Percentiles rank a stretch among this genome's conserved stretches.
phyloP scores from a whole-genome alignment of 768 basidiomycete genomes.

The Amanita exitialis region DNA sequence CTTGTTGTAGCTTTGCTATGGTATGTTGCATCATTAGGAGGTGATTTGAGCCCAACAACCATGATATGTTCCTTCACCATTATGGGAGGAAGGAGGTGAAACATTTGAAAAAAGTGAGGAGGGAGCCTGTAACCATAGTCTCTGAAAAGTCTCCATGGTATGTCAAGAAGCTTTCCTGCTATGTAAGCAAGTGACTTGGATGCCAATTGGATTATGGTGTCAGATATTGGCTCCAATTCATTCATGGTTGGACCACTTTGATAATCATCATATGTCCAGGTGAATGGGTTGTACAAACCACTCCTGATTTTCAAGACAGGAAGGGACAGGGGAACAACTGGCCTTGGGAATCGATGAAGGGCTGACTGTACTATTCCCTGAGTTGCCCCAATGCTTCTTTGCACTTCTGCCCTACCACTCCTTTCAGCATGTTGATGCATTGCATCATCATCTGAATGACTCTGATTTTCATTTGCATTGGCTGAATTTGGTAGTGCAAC shows the following conservation, averaged over 20 bases:
- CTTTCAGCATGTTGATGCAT: background rate
- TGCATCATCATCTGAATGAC: background rate
- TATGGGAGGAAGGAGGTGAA: background rate
- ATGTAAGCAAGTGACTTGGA: slow-evolving; percentile 7
- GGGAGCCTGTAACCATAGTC: too few species aligned
- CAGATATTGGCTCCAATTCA: slow-evolving; percentile 5
- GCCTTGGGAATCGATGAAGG: background rate
- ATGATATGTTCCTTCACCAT: slow-evolving; percentile 9
- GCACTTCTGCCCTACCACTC: too few species aligned
- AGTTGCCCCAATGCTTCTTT: too few species aligned
- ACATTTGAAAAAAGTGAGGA: too few species aligned
- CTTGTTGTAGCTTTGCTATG: background rate
- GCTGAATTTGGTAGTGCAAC: slow-evolving; percentile 5
- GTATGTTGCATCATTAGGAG: too few species aligned
- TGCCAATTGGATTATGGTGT: background rate
- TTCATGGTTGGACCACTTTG: slow-evolving; percentile 8
- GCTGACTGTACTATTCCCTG: too few species aligned
- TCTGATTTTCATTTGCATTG: too few species aligned
- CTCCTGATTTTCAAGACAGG: background rate
- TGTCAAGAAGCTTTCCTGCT: slow-evolving; percentile 6
- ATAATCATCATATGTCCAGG: slow-evolving; percentile 9
- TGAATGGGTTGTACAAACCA: background rate
- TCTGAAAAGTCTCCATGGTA: slow-evolving; percentile 9
- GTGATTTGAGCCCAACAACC: background rate
- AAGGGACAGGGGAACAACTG: background rate